phyloP scores from a whole-genome alignment of 225 moss, liverwort and hornwort species.

The Lunularia cruciata region DNA sequence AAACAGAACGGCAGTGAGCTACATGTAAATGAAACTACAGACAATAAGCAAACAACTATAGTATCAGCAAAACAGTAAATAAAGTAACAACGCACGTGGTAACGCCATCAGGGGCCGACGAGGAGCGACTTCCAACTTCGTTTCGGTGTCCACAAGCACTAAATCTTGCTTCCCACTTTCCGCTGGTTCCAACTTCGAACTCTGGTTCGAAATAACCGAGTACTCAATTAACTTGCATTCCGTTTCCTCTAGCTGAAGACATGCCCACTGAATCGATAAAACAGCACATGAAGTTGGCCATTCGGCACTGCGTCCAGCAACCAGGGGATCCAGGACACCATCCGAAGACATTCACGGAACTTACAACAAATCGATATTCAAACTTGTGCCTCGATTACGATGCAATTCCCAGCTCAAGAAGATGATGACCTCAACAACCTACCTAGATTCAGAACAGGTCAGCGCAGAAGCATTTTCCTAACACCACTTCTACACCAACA shows the following conservation, averaged over 20 bases:
- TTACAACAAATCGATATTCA: neutral
- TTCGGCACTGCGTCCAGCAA: neutral
- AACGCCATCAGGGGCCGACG: constrained; percentile 55
- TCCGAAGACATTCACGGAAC: neutral
- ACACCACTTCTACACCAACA: no score
- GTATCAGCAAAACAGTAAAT: neutral
- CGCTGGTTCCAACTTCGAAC: neutral
- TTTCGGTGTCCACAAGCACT: constrained; percentile 1
- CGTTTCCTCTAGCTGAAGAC: constrained; percentile 33
- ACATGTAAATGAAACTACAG: no score
- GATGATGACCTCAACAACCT: no score
- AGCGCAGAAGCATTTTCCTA: no score
- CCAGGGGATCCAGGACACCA: neutral
- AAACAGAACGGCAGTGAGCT: no score
- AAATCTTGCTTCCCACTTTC: neutral
- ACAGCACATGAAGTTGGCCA: constrained; percentile 21
- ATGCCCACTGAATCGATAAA: constrained; percentile 39
- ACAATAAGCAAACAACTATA: neutral
- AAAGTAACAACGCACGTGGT: constrained; percentile 22
- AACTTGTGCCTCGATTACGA: neutral
- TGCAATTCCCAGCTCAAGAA: neutral
- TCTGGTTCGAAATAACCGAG: constrained; percentile 4
- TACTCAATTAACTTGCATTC: constrained; percentile 34
- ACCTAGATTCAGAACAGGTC: no score
- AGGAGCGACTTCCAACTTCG: constrained; percentile 40